These are phyloP conservation scores for Tricladium varicosporioides DNA, from an alignment of 2,329 filamentous ascomycete genomes.

Conservation along the genomic window DNA sequence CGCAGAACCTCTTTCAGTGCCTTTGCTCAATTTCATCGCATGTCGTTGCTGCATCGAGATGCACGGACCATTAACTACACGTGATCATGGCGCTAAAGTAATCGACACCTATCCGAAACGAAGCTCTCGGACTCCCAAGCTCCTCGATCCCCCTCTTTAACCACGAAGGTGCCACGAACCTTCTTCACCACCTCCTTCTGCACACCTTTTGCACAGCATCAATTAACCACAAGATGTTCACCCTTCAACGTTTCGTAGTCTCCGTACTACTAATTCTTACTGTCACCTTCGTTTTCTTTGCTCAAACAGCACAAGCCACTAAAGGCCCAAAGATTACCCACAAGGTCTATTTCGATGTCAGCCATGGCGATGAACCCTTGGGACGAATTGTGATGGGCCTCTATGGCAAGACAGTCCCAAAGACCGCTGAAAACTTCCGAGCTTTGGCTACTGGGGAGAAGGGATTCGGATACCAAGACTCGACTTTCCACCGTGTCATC, in stretches of 20 bases:
- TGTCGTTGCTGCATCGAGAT: constrained; percentile 11
- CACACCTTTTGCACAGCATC: constrained; percentile 3
- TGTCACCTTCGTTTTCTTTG: constrained; percentile 71
- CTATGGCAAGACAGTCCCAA: constrained; percentile 83
- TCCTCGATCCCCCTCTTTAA: neutral
- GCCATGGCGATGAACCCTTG: constrained; percentile 69
- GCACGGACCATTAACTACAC: constrained; percentile 19
- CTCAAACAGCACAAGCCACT: constrained; percentile 68
- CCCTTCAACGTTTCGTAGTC: constrained; percentile 66
- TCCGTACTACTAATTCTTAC: constrained; percentile 75
- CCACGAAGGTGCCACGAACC: constrained; percentile 13
- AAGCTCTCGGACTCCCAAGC: constrained; percentile 3
- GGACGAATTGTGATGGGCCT: constrained; percentile 79
- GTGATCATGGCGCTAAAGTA: constrained; percentile 21
- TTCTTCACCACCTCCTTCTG: constrained; percentile 5
- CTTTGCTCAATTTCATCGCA: neutral
- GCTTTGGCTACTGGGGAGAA: constrained; percentile 82
- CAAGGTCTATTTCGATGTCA: constrained; percentile 90
- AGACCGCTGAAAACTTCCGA: constrained; percentile 73
- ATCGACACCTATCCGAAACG: constrained; percentile 33
- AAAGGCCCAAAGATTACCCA: constrained; percentile 94
- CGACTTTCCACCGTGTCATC: constrained; percentile 86
- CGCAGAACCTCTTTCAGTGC: neutral
- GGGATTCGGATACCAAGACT: constrained; percentile 80
- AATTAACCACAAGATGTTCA: constrained; percentile 62